Evolutionary conservation across 2,329 filamentous ascomycete species (phyloP), one percentile per base, ranked within the genome.

Genomic region (Keithomyces neogunnii): DNA sequence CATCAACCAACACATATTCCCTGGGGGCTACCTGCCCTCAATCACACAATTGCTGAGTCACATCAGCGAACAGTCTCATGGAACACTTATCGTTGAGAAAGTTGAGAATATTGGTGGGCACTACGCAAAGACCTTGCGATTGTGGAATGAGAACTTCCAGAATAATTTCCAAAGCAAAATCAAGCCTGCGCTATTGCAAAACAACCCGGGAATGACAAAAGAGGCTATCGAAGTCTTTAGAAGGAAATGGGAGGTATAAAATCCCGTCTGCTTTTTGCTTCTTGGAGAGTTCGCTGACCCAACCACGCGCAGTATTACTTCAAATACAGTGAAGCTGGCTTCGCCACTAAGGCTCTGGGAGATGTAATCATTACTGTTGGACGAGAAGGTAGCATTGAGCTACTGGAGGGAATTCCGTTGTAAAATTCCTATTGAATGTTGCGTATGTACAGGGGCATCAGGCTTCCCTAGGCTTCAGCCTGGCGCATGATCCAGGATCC

Each of bases 1-100:
- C 66, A 88, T 89, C 62, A 79, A 84, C 52, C 81, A 83, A 55
- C 88, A 89, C 66, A 89, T 89, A 50, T 89, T 90, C 66, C 86
- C 86, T 0, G 85, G 86, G n/a, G 86, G 86, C 1, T 84, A 89
- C 60, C 69, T 89, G 5, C 81, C 81, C 0, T 77, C 76, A 3
- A 73, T 74, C 33, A 78, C 73, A 11, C 76, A 82, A 56, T 67
- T 84, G 19, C 66, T 84, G 29, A 69, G 73, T 47, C 75, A 82
- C 35, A 84, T 89, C 56, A 77, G 74, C 40, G 71, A 72, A 30
- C 81, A 81, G 35, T 85, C 83, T 0, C 66, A 73, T 8, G 80
- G 81, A 0, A 78, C 77, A 0, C 71, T 89, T 5, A 76, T 89
- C 10, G 75, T 88, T 1, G 84, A 89, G 58, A 74, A 68, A 10